Base-by-base conservation (phyloP, 2,329 filamentous ascomycete species). In the Penicillium griseofulvum region DNA sequence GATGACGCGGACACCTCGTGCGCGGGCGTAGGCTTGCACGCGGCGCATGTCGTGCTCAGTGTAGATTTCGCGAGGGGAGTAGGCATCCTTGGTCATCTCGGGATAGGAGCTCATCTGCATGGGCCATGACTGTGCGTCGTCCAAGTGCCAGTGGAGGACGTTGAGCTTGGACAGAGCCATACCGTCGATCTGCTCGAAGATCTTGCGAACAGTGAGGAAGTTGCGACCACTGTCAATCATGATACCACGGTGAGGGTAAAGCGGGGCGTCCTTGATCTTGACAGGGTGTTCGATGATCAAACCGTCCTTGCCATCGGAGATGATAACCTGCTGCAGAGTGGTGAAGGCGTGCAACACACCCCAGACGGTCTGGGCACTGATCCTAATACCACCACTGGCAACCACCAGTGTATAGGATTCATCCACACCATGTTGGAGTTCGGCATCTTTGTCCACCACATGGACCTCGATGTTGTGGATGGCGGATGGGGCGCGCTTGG, bases 121-220 rank as follows among this genome's bases (percentile, higher is more conserved):
- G 4, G 81, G 77, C 82, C 82, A 84, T 1, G 81, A 83, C 56
- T 84, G 81, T 11, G 76, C 70, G 63, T 84, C 81, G 31, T 78
- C 74, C 56, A 83, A 67, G 68, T 84, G 81, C 81, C 81, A 83
- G 65, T 84, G 81, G 36, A 84, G 70, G 16, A 82, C 74, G 57
- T 83, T 84, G 58, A 84, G 73, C 70, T 84, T 84, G 52, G 81
- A 78, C 44, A 83, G 72, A 8, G 81, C 74, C 75, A 84, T 78
- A 53, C 76, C 81, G 53, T 83, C 76, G 52, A 83, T 74, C 63
- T 83, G 81, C 67, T 83, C 81, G 16, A 73, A 63, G 57, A 83
- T 79, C 69, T 83, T 83, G 37, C 57, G 60, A 33, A 79, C 64
- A 31, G 77, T 76, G 54, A 83, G 77, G 65, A 78, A 84, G 66